A percentile compares a stretch with the other conserved stretches of the same genome.
Evolutionary conservation across 108 stramenopile genomes (phyloP).

Genomic region (Nitzschia inconspicua): DNA sequence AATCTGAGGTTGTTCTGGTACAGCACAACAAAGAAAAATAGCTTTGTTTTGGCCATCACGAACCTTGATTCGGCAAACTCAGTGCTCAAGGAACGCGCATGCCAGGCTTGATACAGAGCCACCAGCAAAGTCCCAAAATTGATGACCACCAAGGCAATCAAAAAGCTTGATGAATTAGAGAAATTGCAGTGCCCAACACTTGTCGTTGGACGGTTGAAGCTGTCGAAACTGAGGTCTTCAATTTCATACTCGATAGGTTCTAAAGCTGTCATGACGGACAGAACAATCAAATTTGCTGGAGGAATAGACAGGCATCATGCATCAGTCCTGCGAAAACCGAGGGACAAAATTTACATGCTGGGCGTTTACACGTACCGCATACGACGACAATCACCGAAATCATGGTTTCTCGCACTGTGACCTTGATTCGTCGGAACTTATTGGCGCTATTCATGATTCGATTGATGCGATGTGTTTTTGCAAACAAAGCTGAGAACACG

Average conservation of each 20-base stretch:
- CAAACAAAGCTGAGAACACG: slow-evolving; percentile 37
- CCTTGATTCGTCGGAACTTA: slow-evolving; percentile 41
- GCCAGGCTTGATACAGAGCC: slow-evolving; percentile 35
- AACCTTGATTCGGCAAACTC: slow-evolving; percentile 42
- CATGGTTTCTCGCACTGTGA: slow-evolving; percentile 42
- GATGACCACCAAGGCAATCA: slow-evolving; percentile 23
- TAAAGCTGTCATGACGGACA: slow-evolving; percentile 40
- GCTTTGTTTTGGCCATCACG: slow-evolving; percentile 37
- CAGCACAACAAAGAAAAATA: slow-evolving; percentile 3
- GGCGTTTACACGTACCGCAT: too few relatives aligned
- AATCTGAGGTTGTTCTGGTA: too few relatives aligned
- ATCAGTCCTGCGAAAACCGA: slow-evolving; percentile 18
- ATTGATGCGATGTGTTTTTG: slow-evolving; percentile 46
- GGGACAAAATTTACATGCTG: too few relatives aligned
- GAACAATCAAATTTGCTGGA: slow-evolving; percentile 28
- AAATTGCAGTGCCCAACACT: slow-evolving; percentile 10
- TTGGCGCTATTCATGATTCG: slow-evolving; percentile 9
- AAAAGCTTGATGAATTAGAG: slow-evolving; percentile 3
- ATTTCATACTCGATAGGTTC: slow-evolving; percentile 16
- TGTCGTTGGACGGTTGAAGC: slow-evolving; percentile 12
- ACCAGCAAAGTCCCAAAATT: slow-evolving; percentile 31
- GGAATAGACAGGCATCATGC: too few relatives aligned
- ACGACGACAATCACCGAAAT: slow-evolving; percentile 36
- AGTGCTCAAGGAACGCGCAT: slow-evolving; percentile 31
- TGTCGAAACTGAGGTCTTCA: slow-evolving; percentile 7